Evolutionary conservation across 2,329 filamentous ascomycete genomes (phyloP).

Genomic region (Sclerotinia minor): DNA sequence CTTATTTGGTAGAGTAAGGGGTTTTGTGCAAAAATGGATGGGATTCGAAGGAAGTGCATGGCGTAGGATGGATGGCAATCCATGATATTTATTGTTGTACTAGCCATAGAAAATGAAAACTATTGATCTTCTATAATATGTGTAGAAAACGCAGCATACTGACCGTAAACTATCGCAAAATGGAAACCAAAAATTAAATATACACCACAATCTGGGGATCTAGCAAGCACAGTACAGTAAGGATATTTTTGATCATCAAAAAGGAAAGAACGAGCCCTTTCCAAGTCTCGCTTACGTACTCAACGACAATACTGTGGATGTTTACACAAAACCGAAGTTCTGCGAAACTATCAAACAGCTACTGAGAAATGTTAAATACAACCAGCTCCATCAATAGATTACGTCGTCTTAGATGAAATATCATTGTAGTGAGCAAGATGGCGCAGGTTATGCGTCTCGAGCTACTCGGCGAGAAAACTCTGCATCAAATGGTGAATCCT

Average conservation of each 20-base stretch:
- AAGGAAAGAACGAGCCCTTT: conserved; percentile 19
- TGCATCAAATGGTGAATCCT: conserved; percentile 55
- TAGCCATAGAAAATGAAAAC: conserved; percentile 30
- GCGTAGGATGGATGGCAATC: conserved; percentile 30
- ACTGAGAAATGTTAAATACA: conserved; percentile 16
- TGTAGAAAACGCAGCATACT: neutral
- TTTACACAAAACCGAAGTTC: neutral
- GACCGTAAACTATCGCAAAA: neutral
- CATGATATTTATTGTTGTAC: conserved; percentile 27
- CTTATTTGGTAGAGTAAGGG: conserved; percentile 71
- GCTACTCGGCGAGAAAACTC: conserved; percentile 57
- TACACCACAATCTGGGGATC: neutral
- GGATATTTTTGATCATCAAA: neutral
- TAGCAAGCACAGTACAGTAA: neutral
- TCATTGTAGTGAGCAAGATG: conserved; percentile 29
- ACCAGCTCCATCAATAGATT: neutral
- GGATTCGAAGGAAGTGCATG: conserved; percentile 33
- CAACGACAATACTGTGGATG: conserved; percentile 15
- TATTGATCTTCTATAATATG: conserved; percentile 7
- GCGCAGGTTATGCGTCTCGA: conserved; percentile 33
- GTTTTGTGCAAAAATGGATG: conserved; percentile 31
- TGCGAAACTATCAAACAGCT: conserved; percentile 1
- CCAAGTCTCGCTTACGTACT: conserved; percentile 18
- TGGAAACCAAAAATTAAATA: neutral
- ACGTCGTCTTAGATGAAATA: neutral